phyloP scores from a whole-genome alignment of 1,139 yeast species.

The Lodderomyces oxycetoniae region DNA sequence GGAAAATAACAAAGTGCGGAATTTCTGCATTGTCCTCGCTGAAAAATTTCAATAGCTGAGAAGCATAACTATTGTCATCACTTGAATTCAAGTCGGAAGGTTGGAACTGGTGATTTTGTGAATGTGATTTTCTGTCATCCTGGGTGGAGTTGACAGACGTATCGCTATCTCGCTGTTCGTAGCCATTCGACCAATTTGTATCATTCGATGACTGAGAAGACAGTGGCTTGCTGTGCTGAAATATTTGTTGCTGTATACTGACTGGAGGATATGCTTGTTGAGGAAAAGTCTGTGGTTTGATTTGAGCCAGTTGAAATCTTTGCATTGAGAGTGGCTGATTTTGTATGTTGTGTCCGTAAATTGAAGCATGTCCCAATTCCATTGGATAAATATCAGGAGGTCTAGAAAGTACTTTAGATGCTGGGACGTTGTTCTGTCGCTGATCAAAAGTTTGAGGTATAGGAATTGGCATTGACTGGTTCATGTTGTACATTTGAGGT shows the following conservation, averaged over 20 bases:
- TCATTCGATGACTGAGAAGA: constrained; percentile 46
- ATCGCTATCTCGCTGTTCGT: constrained; percentile 37
- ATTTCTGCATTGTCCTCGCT: constrained; percentile 70
- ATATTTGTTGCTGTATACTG: constrained; percentile 13
- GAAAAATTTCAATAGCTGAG: constrained; percentile 55
- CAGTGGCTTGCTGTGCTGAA: constrained; percentile 13
- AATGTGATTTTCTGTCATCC: constrained; percentile 16
- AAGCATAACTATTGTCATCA: constrained; percentile 45
- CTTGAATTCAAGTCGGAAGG: constrained; percentile 2
- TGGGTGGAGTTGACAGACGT: constrained; percentile 41
- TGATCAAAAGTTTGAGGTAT: no score
- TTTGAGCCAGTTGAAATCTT: constrained; percentile 13
- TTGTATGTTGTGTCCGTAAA: constrained; percentile 24
- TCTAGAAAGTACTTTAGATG: no score
- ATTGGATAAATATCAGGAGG: no score
- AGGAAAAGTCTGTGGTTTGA: constrained; percentile 18
- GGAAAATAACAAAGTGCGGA: constrained; percentile 67
- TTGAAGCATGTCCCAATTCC: constrained; percentile 8
- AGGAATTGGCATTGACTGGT: no score
- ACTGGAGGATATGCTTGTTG: constrained; percentile 14
- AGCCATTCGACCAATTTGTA: constrained; percentile 36
- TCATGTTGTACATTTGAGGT: no score
- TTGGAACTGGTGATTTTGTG: constrained; percentile 7
- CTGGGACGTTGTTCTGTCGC: no score
- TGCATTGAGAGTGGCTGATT: constrained; percentile 22